Evolutionary conservation across 805 yeast species (phyloP).

Genomic region (Metschnikowia anglica): DNA sequence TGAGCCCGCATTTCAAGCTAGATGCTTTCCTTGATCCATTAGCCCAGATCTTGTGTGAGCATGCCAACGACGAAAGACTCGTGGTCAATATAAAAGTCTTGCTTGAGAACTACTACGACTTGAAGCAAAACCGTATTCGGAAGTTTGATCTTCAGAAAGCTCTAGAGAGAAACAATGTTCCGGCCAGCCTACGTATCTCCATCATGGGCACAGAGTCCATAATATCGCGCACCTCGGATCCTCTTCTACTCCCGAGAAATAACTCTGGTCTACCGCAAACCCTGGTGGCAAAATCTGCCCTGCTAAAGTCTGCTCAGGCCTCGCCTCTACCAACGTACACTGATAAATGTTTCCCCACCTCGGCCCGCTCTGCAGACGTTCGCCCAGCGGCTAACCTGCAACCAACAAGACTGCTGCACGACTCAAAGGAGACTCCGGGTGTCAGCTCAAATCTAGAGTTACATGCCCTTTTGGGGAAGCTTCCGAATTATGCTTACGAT

Average conservation of each 20-base stretch:
- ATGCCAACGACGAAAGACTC: constrained; percentile 15
- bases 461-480: constrained; percentile 1
- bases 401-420: not conserved
- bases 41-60: constrained; percentile 19
- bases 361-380: not conserved
- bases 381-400: not conserved
- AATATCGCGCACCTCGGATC: not conserved
- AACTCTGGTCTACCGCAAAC: not conserved
- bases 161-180: constrained; percentile 35
- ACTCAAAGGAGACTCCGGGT: not conserved
- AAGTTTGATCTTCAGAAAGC: constrained; percentile 46
- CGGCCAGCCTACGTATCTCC: constrained; percentile 22
- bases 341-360: not conserved
- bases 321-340: not conserved
- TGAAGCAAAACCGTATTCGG: constrained; percentile 38
- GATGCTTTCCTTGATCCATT: constrained; percentile 27
- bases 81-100: constrained; percentile 22
- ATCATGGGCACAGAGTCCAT: constrained; percentile 20
- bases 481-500: constrained; percentile 39
- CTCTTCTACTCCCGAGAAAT: not conserved
- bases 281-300: not conserved
- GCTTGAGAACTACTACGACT: constrained; percentile 29
- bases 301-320: not conserved
- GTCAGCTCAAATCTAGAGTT: constrained; percentile 4
- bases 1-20: constrained; percentile 35